phyloP scores from a whole-genome alignment of 2,329 filamentous ascomycete genomes.

The Beauveria australis region DNA sequence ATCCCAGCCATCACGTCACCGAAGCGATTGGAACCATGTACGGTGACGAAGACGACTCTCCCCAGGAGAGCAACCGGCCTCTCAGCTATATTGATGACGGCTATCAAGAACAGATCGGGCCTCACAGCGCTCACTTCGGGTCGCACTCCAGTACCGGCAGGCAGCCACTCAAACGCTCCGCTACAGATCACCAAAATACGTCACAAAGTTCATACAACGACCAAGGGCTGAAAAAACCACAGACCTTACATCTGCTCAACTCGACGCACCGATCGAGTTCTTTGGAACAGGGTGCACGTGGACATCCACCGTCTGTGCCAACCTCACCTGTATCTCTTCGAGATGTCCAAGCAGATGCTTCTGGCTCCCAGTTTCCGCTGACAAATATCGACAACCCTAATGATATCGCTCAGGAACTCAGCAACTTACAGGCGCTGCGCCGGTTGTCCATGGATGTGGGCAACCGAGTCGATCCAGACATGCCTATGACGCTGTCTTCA shows the following conservation, averaged over 20 bases:
- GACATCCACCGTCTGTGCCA: slow-evolving; percentile 41
- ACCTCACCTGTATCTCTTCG: slow-evolving; percentile 33
- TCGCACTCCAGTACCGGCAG: slow-evolving; percentile 30
- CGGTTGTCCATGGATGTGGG: slow-evolving; percentile 92
- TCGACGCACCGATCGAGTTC: slow-evolving; percentile 33
- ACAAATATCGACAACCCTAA: slow-evolving; percentile 86
- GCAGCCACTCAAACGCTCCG: slow-evolving; percentile 33
- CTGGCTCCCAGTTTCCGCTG: slow-evolving; percentile 62
- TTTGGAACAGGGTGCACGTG: slow-evolving; percentile 32
- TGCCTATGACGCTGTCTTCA: slow-evolving; percentile 60
- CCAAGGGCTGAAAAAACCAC: slow-evolving; percentile 33
- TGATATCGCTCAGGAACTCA: slow-evolving; percentile 84
- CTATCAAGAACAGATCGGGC: slow-evolving; percentile 40
- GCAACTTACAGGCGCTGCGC: slow-evolving; percentile 81
- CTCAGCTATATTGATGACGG: slow-evolving; percentile 62
- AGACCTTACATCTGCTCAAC: slow-evolving; percentile 31
- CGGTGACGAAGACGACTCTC: slow-evolving; percentile 62
- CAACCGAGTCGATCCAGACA: slow-evolving; percentile 63
- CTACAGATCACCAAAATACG: slow-evolving; percentile 33
- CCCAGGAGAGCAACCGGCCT: slow-evolving; percentile 50
- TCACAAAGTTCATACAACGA: slow-evolving; percentile 23
- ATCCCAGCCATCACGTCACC: slow-evolving; percentile 88
- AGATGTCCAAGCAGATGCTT: slow-evolving; percentile 53
- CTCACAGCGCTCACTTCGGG: slow-evolving; percentile 23
- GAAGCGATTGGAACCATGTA: slow-evolving; percentile 90